These are phyloP conservation scores for Penicillium capsulatum DNA, from an alignment of 2,329 filamentous ascomycete species.

Conservation along the genomic window DNA sequence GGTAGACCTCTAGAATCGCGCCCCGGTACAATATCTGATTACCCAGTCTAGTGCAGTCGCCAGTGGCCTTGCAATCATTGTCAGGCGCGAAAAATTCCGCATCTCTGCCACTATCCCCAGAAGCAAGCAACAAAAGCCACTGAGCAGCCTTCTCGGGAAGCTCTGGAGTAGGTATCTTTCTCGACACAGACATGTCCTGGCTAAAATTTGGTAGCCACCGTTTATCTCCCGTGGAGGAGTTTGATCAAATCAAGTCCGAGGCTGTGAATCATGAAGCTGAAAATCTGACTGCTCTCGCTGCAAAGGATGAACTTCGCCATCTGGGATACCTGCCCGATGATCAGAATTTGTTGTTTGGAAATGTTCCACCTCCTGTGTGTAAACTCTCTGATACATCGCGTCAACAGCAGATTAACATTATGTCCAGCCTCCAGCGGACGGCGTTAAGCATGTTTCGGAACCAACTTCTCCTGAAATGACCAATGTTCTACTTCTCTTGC, in stretches of 20 bases:
- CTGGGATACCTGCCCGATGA: slow-evolving; percentile 12
- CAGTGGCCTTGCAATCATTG: slow-evolving; percentile 53
- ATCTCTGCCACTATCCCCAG: slow-evolving; percentile 45
- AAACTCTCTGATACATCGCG: background rate
- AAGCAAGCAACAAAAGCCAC: no score
- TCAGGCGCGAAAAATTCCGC: slow-evolving; percentile 46
- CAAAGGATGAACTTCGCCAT: slow-evolving; percentile 9
- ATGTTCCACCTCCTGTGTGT: slow-evolving; percentile 4
- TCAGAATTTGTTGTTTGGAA: slow-evolving; percentile 9
- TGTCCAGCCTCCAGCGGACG: background rate
- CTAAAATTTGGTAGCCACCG: background rate
- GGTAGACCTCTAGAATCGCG: slow-evolving; percentile 25
- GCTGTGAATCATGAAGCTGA: background rate
- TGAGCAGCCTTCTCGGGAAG: slow-evolving; percentile 6
- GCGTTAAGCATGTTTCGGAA: slow-evolving; percentile 7
- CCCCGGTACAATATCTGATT: background rate
- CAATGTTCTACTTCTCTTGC: slow-evolving; percentile 29
- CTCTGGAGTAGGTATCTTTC: slow-evolving; percentile 3
- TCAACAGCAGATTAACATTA: background rate
- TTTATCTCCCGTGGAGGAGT: slow-evolving; percentile 1
- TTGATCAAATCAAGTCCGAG: slow-evolving; percentile 1
- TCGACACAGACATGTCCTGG: no score
- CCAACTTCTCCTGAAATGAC: slow-evolving; percentile 31
- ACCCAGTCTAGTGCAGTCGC: slow-evolving; percentile 43
- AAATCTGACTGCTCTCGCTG: slow-evolving; percentile 2